Percentiles rank a stretch among this genome's conserved stretches.
Conservation (phyloP, 345 rosid genomes). For the Streptanthus diversifolius region DNA sequence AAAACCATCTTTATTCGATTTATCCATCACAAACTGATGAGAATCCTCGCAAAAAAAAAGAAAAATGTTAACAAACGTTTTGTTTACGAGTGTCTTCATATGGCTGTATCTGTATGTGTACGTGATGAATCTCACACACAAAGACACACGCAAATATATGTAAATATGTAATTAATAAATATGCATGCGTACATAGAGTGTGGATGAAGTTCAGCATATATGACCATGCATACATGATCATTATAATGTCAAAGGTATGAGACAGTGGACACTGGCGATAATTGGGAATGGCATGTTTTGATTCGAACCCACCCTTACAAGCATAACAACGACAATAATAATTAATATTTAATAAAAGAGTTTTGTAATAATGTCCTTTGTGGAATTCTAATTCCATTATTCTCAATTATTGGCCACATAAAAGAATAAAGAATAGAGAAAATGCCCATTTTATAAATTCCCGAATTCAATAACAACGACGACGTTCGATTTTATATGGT, state of each 20-base stretch:
- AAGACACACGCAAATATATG: background rate
- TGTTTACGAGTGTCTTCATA: background rate
- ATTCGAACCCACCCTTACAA: conserved; percentile 29
- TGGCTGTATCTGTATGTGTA: background rate
- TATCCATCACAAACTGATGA: background rate
- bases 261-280: conserved; percentile 16
- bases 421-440: conserved; percentile 22
- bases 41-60: background rate
- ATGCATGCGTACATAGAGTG: background rate
- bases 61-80: background rate
- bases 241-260: conserved; percentile 16
- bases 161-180: background rate
- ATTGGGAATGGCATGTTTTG: conserved; percentile 14
- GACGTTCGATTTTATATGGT: conserved; percentile 10
- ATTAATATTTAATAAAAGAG: background rate
- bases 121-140: background rate
- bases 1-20: background rate
- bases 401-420: conserved; percentile 36
- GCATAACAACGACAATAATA: conserved; percentile 16
- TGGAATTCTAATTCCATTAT: conserved; percentile 34
- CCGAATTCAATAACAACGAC: conserved; percentile 12
- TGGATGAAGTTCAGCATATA: background rate
- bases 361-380: conserved; percentile 20
- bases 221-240: conserved; percentile 4
- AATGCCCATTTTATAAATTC: conserved; percentile 20